Evolutionary conservation across 805 yeast genomes (phyloP), one percentile per base, ranked within the genome.

Genomic region (Teunomyces lycoperdinae): DNA sequence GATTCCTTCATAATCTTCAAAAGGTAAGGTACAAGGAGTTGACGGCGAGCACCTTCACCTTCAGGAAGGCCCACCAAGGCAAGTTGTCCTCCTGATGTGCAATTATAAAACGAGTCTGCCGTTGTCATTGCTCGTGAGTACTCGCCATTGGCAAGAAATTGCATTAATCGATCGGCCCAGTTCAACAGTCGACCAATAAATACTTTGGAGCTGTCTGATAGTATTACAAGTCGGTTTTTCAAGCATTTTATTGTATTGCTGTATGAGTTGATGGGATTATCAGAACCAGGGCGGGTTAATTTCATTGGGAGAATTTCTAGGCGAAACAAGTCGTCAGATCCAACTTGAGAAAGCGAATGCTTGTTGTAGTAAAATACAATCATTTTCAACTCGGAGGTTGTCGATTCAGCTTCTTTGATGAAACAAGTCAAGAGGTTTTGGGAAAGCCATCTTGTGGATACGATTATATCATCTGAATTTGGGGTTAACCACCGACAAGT

Each of bases 101-200:
- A 60, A 28, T 57, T 53, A 51, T 79, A 88, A 58, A 77, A 86
- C 6, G 65, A 63, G 40, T 77, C 68, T 0, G 87, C 84, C 11
- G 76, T 67, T 2, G 68, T 63, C n/a, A 88, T 70, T 0, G 95
- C 91, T 2, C 62, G 67, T 5, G 77, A 61, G 46, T 82, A 84
- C 17, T 76, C 61, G 1, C 78, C 80, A 1, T 64, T 54, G 9
- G 77, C 68, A 42, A 89, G 68, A 9, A 78, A 58, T 5, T 64
- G 70, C 48, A 78, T 61, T 1, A 87, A 62, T 26, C 73, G 68
- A 53, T 86, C 91, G 0, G 85, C 88, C 96, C 90, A 89, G 54
- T 77, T 81, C 2, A 81, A 69, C 11, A 81, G 63, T 20, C 80
- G 70, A 0, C 91, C 96, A 2, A 83, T 73, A 5, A 67, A 76